phyloP scores from a whole-genome alignment of 2,329 filamentous ascomycete species.

The Eurotiales sp. region DNA sequence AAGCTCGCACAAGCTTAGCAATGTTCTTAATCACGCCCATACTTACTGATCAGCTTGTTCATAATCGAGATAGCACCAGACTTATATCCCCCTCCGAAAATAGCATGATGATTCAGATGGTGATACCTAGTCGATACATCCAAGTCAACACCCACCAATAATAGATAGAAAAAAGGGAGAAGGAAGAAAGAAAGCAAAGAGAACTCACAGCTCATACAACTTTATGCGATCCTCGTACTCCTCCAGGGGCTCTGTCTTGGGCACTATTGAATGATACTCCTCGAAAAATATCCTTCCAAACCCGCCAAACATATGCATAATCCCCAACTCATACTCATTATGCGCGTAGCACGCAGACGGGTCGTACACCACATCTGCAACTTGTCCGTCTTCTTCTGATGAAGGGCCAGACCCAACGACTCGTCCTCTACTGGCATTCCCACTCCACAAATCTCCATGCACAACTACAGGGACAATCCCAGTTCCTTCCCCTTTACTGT shows the following conservation, averaged over 20 bases:
- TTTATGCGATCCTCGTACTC: conserved; percentile 82
- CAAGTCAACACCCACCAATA: not conserved
- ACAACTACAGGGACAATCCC: conserved; percentile 72
- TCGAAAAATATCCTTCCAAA: conserved; percentile 68
- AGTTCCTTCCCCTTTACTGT: conserved; percentile 39
- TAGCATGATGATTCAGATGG: conserved; percentile 80
- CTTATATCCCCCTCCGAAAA: conserved; percentile 79
- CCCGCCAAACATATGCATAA: conserved; percentile 96
- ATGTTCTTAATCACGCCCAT: conserved; percentile 42
- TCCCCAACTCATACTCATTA: conserved; percentile 84
- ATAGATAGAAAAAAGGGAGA: not conserved
- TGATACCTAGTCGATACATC: conserved; percentile 63
- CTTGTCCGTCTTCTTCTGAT: conserved; percentile 41
- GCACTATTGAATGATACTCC: conserved; percentile 72
- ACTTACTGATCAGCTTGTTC: conserved; percentile 68
- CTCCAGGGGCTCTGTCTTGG: conserved; percentile 71
- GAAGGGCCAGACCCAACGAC: conserved; percentile 46
- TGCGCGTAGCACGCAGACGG: conserved; percentile 79
- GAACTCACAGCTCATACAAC: conserved; percentile 75
- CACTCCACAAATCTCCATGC: conserved; percentile 92
- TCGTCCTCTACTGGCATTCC: conserved; percentile 68
- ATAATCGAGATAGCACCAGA: conserved; percentile 75
- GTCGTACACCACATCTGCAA: conserved; percentile 78
- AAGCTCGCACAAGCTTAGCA: no score
- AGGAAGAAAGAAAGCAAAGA: not conserved